Percentiles rank a stretch among this genome's conserved stretches.
phyloP scores from a whole-genome alignment of 306 rosid species.

The Astragalus membranaceus region DNA sequence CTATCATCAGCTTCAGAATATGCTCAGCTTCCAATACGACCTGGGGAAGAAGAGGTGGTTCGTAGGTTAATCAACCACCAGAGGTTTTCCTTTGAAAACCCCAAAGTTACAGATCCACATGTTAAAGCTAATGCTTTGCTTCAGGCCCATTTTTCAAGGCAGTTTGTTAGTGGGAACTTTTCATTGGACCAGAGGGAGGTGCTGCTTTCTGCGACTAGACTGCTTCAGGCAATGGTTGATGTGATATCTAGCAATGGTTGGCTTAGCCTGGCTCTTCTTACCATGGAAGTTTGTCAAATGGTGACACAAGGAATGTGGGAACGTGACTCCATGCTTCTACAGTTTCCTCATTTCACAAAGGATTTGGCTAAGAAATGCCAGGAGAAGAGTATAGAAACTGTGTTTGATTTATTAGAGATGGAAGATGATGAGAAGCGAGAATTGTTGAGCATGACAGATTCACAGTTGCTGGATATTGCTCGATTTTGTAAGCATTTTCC shows the following conservation, averaged over 20 bases:
- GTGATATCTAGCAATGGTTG: conserved; percentile 88
- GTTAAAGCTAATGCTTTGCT: conserved; percentile 73
- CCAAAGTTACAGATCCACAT: conserved; percentile 51
- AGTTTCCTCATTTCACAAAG: conserved; percentile 83
- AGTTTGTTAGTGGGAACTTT: conserved; percentile 60
- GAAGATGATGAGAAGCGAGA: conserved; percentile 70
- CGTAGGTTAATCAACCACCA: too few relatives aligned
- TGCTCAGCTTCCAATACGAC: background rate
- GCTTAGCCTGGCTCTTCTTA: conserved; percentile 69
- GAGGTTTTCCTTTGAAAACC: too few relatives aligned
- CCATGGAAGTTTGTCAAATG: conserved; percentile 95
- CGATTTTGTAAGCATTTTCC: conserved; percentile 75
- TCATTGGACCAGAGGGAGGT: conserved; percentile 76
- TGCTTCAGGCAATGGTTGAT: conserved; percentile 89
- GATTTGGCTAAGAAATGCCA: conserved; percentile 73
- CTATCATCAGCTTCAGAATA: conserved; percentile 71
- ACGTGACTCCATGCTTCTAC: conserved; percentile 78
- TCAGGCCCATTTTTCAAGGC: conserved; percentile 87
- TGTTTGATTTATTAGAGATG: conserved; percentile 83
- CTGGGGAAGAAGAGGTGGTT: too few relatives aligned
- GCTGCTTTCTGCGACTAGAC: conserved; percentile 63
- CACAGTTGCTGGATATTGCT: conserved; percentile 66
- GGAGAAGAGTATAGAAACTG: conserved; percentile 60
- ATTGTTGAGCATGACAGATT: conserved; percentile 68
- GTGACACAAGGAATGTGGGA: conserved; percentile 92